Evolutionary conservation across 495 filamentous ascomycete species (phyloP).

Genomic region (Penicillium dipodomyicola): DNA sequence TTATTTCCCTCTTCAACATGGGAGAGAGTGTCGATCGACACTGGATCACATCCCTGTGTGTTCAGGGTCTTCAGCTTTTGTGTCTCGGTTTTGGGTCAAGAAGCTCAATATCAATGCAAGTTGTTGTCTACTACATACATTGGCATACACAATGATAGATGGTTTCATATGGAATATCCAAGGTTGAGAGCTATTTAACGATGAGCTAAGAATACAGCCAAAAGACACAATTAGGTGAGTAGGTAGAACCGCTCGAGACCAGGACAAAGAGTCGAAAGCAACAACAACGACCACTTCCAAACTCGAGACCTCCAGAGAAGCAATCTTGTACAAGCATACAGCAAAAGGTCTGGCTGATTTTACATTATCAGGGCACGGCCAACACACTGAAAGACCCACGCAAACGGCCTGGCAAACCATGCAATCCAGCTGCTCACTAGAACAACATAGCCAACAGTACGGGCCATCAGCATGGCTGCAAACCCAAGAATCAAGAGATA

Average conservation of each 20-base stretch:
- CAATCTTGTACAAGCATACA: conserved; percentile 6
- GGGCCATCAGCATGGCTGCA: conserved; percentile 32
- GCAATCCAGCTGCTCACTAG: conserved; percentile 42
- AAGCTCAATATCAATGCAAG: not conserved
- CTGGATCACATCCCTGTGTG: not conserved
- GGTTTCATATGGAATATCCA: not conserved
- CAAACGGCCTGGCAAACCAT: conserved; percentile 44
- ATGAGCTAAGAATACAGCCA: conserved; percentile 3
- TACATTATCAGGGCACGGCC: conserved; percentile 27
- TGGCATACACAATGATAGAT: not conserved
- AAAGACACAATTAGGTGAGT: conserved; percentile 1
- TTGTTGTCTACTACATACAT: not conserved
- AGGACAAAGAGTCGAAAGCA: not conserved
- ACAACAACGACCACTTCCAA: not conserved
- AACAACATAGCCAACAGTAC: conserved; percentile 35
- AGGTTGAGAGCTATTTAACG: conserved; percentile 2
- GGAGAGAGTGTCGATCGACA: not conserved
- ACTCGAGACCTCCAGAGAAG: not conserved
- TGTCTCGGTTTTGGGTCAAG: not conserved
- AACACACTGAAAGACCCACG: conserved; percentile 34
- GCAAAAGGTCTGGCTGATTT: conserved; percentile 1
- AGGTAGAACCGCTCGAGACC: not conserved
- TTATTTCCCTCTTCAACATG: conserved; percentile 5
- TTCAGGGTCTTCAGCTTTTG: not conserved
- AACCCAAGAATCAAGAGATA: conserved; percentile 41